Evolutionary conservation across 805 yeast species (phyloP).

Genomic region (Hyphopichia homilentoma): DNA sequence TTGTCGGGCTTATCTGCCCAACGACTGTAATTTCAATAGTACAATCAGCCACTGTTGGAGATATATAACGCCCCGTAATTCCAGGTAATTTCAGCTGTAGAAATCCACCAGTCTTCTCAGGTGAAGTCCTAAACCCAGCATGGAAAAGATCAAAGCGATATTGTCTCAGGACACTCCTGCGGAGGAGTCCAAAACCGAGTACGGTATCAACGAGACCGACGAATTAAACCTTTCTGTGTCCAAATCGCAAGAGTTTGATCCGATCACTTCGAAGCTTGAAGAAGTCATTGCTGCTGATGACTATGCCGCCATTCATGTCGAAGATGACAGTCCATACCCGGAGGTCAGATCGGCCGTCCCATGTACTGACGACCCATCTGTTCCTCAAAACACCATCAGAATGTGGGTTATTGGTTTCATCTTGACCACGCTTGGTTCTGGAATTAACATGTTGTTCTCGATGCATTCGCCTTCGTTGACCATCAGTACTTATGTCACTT

Average conservation of each 20-base stretch:
- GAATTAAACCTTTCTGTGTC: constrained; percentile 7
- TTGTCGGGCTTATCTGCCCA: too few relatives aligned
- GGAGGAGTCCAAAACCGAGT: constrained; percentile 1
- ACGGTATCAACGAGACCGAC: too few relatives aligned
- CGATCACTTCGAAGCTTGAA: constrained; percentile 22
- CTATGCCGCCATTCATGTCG: constrained; percentile 38
- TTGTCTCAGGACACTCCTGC: too few relatives aligned
- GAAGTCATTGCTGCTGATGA: constrained; percentile 24
- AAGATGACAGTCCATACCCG: constrained; percentile 50
- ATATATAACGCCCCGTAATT: too few relatives aligned
- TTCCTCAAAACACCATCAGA: constrained; percentile 51
- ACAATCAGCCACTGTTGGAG: too few relatives aligned
- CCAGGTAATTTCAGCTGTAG: too few relatives aligned
- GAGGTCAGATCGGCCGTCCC: constrained; percentile 65
- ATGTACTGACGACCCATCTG: constrained; percentile 46
- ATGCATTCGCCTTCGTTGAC: constrained; percentile 53
- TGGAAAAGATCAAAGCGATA: too few relatives aligned
- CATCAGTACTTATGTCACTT: constrained; percentile 50
- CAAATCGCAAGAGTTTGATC: constrained; percentile 31
- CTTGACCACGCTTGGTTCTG: constrained; percentile 54
- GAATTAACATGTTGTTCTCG: constrained; percentile 56
- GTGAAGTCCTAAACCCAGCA: too few relatives aligned
- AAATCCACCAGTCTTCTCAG: too few relatives aligned
- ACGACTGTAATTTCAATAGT: too few relatives aligned
- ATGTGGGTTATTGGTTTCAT: constrained; percentile 50